phyloP scores from a whole-genome alignment of 345 rosid genomes.

The Lepidium aucheri region DNA sequence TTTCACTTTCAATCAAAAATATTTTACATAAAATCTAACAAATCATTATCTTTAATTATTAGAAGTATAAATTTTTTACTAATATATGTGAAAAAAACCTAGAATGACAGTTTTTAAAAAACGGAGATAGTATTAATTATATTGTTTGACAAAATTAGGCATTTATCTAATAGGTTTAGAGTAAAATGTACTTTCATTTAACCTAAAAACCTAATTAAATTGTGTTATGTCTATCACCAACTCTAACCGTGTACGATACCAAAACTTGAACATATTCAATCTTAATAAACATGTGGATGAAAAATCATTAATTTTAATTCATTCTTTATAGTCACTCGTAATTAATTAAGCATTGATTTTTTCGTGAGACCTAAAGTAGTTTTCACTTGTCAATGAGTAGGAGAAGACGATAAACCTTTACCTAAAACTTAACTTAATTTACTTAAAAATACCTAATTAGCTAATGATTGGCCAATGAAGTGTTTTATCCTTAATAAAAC shows the following conservation, averaged over 20 bases:
- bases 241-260: conserved; percentile 14
- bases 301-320: neutral
- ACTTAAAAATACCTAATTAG: neutral
- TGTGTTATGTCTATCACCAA: neutral
- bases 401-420: neutral
- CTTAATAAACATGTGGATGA: neutral
- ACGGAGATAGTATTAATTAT: no score
- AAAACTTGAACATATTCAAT: neutral
- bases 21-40: no score
- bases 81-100: no score
- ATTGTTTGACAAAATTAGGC: neutral
- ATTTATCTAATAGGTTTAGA: neutral
- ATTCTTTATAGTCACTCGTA: neutral
- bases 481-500: neutral
- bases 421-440: neutral
- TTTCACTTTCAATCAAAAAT: no score
- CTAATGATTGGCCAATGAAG: neutral
- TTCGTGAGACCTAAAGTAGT: conserved; percentile 3
- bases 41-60: no score
- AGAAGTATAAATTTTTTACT: no score
- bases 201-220: neutral
- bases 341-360: neutral
- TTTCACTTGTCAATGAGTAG: conserved; percentile 8
- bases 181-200: conserved; percentile 9
- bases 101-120: no score